Base-by-base conservation (phyloP, 495 filamentous ascomycete species). In the Podospora conica region DNA sequence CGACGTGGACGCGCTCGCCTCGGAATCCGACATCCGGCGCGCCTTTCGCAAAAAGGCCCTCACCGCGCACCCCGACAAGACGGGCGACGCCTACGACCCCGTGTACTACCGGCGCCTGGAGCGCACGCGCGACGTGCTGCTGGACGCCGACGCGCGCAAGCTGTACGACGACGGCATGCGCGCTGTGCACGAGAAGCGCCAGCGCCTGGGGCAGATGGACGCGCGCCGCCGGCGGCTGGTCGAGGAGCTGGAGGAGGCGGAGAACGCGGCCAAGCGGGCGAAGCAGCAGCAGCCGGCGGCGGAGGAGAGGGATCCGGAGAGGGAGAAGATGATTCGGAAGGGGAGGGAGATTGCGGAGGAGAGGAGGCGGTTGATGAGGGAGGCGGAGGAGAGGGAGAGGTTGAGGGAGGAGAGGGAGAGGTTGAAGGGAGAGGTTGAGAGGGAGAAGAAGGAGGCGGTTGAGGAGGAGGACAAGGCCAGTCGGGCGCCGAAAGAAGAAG, bases 31-130 rank as follows among this genome's bases (percentile, higher is more conserved):
- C 63, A 76, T 83, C 64, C 80, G 81, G 40, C 75, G 78, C 61
- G 80, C 80, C 56, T 83, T 80, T 74, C 70, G 74, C 0, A 75
- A 75, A 60, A 78, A 78, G 58, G 78, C 77, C 0, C 73, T 83
- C 9, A 82, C 81, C n/a, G 75, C 81, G 54, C 81, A 83, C 58
- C 81, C 81, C n/a, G 81, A 83, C 77, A 81, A 81, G 68, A 76
- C 79, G 1, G 75, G 78, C 65, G 76, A 75, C 28, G 67, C 74
- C 65, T 83, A 80, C 73, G 80, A 82, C 66, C 69, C 80, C 10
- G 73, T 66, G 15, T 72, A 78, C 68, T 83, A 80, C 78, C 76
- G 81, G 69, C 72, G 76, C 4, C 77, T 82, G 71, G 79, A 80
- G 67, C 75, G 77, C 23, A 79, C 81, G 7, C 76, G 79, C 68